Conservation (phyloP, 78 protist species). For the Chrysochromulina parva region DNA sequence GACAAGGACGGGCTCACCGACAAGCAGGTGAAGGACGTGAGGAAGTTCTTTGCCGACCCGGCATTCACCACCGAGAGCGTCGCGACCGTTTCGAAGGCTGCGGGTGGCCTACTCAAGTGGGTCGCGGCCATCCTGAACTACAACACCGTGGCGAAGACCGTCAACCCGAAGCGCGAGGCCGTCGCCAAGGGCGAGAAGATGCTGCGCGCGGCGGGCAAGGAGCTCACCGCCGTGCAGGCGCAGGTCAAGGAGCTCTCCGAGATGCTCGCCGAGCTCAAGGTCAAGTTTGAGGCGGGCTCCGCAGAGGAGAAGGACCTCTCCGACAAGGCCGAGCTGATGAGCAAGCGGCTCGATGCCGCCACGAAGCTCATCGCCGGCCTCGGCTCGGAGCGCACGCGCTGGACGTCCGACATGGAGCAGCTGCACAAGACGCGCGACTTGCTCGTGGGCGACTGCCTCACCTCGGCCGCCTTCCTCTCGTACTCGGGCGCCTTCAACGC, state of each 20-base stretch:
- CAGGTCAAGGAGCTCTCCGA: slow-evolving; percentile 29
- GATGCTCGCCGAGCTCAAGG: slow-evolving; percentile 18
- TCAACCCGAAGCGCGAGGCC: slow-evolving; percentile 62
- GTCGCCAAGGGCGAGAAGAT: slow-evolving; percentile 45
- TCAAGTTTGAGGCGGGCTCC: slow-evolving; percentile 20
- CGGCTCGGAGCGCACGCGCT: slow-evolving; percentile 71
- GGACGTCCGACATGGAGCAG: slow-evolving; percentile 62
- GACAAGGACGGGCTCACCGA: slow-evolving; percentile 51
- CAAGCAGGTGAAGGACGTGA: slow-evolving; percentile 50
- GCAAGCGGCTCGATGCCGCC: slow-evolving; percentile 71
- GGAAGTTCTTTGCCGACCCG: neutral
- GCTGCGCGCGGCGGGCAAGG: slow-evolving; percentile 16
- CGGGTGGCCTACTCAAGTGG: slow-evolving; percentile 71
- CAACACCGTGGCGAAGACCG: slow-evolving; percentile 60
- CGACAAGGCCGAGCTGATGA: slow-evolving; percentile 68
- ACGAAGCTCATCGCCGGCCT: slow-evolving; percentile 75
- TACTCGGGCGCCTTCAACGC: slow-evolving; percentile 75
- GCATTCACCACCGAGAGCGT: slow-evolving; percentile 33
- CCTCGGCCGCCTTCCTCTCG: slow-evolving; percentile 71
- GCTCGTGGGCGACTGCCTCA: slow-evolving; percentile 78
- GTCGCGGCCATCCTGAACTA: slow-evolving; percentile 76
- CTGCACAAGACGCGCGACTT: slow-evolving; percentile 27
- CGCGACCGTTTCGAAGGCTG: slow-evolving; percentile 59
- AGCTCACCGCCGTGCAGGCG: slow-evolving; percentile 12
- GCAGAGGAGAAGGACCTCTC: slow-evolving; percentile 56